Evolutionary conservation across 352 stramenopile species (phyloP).

Genomic region (Saprolegnia parasitica): DNA sequence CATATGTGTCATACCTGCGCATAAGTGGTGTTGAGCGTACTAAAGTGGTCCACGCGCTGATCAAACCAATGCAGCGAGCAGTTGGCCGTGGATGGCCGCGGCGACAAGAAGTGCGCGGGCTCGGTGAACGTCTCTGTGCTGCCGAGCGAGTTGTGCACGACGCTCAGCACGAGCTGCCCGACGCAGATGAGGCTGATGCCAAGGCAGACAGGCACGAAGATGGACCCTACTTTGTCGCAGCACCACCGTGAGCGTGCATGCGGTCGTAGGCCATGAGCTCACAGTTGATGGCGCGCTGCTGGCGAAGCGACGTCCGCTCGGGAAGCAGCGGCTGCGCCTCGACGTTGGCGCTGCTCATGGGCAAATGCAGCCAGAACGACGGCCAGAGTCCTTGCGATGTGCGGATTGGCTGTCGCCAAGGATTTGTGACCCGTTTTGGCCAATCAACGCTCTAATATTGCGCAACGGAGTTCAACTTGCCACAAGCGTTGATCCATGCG

Average conservation of each 20-base stretch:
- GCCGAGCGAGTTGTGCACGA: not conserved
- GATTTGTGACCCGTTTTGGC: no score
- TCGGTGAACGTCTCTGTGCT: not conserved
- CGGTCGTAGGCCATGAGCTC: no score
- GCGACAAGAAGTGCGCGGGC: constrained; percentile 9
- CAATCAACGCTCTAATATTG: no score
- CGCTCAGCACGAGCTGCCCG: constrained; percentile 16
- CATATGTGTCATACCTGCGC: constrained; percentile 16
- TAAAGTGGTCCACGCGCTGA: constrained; percentile 89
- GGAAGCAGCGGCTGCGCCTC: not conserved
- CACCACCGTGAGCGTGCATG: not conserved
- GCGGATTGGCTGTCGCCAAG: no score
- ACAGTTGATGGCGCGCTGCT: not conserved
- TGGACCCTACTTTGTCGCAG: not conserved
- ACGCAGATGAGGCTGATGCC: constrained; percentile 2
- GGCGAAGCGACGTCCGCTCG: not conserved
- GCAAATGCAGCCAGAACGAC: no score
- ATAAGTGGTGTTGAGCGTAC: constrained; percentile 41
- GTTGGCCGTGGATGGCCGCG: constrained; percentile 43
- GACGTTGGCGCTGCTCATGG: no score
- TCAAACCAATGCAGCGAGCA: constrained; percentile 84
- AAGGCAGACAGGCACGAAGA: constrained; percentile 2
- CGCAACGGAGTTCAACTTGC: no score
- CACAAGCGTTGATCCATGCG: no score
- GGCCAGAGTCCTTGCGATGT: no score